A percentile compares a stretch with the other conserved stretches of the same genome.
Conservation (phyloP, 306 rosid species). For the Luffa acutangula region DNA sequence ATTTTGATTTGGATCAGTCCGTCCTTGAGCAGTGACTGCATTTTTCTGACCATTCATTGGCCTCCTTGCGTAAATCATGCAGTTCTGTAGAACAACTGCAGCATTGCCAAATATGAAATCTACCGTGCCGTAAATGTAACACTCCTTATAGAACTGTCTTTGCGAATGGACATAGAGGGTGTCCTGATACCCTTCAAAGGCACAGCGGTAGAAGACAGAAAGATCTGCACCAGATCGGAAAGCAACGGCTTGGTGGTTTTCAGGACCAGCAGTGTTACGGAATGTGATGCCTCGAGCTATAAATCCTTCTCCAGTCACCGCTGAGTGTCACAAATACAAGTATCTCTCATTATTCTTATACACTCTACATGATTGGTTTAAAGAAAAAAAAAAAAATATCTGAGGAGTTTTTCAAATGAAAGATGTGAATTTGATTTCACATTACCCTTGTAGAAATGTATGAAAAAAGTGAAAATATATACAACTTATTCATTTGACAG, state of each 20-base stretch:
- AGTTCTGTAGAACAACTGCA: conserved; percentile 31
- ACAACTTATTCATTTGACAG: neutral
- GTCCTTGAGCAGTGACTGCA: conserved; percentile 41
- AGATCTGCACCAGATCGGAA: conserved; percentile 39
- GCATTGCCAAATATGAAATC: conserved; percentile 60
- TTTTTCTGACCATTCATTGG: conserved; percentile 31
- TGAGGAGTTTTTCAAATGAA: neutral
- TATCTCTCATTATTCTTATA: neutral
- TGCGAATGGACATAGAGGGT: conserved; percentile 49
- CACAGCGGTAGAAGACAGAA: conserved; percentile 41
- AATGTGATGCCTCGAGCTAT: conserved; percentile 44
- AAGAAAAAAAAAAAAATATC: too few species aligned
- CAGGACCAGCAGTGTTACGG: conserved; percentile 43
- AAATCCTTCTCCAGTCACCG: conserved; percentile 38
- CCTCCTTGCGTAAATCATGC: conserved; percentile 36
- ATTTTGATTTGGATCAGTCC: conserved; percentile 38
- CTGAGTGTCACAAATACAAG: conserved; percentile 15
- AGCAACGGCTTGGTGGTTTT: conserved; percentile 56
- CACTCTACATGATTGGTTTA: neutral
- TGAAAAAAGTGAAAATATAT: neutral
- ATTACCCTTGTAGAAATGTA: neutral
- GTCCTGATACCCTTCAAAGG: conserved; percentile 54
- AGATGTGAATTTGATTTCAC: neutral
- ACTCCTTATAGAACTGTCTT: conserved; percentile 46
- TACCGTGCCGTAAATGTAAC: conserved; percentile 40